Percentiles rank a stretch among this genome's conserved stretches.
Evolutionary conservation across 2,329 filamentous ascomycete species (phyloP).

Genomic region (Epichloe gansuensis): DNA sequence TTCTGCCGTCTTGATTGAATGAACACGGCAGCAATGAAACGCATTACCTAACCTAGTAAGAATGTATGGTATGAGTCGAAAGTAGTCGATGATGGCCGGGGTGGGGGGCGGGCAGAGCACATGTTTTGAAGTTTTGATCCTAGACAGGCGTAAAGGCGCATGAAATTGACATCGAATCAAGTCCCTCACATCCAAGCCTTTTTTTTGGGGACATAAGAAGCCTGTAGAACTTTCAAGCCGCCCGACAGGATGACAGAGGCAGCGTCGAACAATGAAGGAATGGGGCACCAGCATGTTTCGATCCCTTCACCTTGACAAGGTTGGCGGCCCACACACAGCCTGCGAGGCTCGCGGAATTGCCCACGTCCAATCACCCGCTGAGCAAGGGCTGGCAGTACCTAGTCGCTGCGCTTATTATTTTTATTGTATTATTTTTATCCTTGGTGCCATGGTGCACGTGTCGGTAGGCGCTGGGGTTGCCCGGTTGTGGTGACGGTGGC

Average conservation of each 20-base stretch:
- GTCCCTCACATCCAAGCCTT: neutral
- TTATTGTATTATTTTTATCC: neutral
- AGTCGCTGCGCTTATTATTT: neutral
- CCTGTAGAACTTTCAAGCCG: no score
- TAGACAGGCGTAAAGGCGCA: slow-evolving; percentile 32
- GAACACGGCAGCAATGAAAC: neutral
- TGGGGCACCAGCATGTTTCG: no score
- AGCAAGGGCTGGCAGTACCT: no score
- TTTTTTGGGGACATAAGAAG: no score
- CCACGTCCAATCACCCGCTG: neutral
- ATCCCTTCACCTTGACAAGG: no score
- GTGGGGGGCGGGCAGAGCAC: neutral
- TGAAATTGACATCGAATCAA: slow-evolving; percentile 21
- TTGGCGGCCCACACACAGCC: no score
- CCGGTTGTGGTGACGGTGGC: neutral
- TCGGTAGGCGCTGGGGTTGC: slow-evolving; percentile 4
- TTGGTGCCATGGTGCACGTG: no score
- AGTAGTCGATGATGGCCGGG: neutral
- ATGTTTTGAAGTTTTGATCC: slow-evolving; percentile 18
- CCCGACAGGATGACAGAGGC: no score
- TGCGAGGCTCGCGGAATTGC: no score
- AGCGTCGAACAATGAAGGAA: no score
- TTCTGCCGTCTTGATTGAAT: neutral
- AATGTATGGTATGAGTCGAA: neutral
- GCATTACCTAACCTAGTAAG: no score